Conservation (phyloP, 257 asterid species). For the Solanum paucissectum region DNA sequence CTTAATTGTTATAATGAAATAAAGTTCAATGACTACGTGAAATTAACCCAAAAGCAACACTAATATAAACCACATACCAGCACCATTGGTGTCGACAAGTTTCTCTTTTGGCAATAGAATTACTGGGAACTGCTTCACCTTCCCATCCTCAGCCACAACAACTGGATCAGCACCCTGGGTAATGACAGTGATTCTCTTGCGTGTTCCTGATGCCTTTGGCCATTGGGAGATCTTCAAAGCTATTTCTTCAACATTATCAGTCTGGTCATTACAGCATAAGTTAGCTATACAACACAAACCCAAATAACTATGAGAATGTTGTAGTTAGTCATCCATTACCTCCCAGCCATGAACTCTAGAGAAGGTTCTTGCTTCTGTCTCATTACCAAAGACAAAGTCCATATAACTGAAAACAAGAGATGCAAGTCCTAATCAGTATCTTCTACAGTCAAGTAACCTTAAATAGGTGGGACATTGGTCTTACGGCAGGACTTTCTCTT, state of each 20-base stretch:
- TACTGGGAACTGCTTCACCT: constrained; percentile 66
- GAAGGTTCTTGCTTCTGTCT: constrained; percentile 88
- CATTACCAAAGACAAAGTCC: constrained; percentile 87
- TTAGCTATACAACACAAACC: background rate
- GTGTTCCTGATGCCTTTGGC: constrained; percentile 87
- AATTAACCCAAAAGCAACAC: background rate
- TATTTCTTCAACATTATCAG: constrained; percentile 80
- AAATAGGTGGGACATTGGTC: constrained; percentile 4
- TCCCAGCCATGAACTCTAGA: constrained; percentile 97
- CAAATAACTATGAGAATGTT: background rate
- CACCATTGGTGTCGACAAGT: constrained; percentile 96
- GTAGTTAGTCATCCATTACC: constrained; percentile 33
- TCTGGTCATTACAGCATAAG: constrained; percentile 33
- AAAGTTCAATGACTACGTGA: background rate
- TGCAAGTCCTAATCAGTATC: constrained; percentile 3
- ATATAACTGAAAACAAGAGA: constrained; percentile 41
- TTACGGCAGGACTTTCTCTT: constrained; percentile 71
- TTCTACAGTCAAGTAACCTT: background rate
- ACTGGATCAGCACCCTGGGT: constrained; percentile 97
- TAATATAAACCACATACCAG: constrained; percentile 10
- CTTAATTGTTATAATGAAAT: background rate
- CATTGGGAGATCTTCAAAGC: constrained; percentile 78
- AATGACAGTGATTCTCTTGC: constrained; percentile 74
- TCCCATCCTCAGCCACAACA: constrained; percentile 90
- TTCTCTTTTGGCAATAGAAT: constrained; percentile 74